Evolutionary conservation across 2,329 filamentous ascomycete species (phyloP), one percentile per base, ranked within the genome.

Genomic region (Colletotrichum sp.): DNA sequence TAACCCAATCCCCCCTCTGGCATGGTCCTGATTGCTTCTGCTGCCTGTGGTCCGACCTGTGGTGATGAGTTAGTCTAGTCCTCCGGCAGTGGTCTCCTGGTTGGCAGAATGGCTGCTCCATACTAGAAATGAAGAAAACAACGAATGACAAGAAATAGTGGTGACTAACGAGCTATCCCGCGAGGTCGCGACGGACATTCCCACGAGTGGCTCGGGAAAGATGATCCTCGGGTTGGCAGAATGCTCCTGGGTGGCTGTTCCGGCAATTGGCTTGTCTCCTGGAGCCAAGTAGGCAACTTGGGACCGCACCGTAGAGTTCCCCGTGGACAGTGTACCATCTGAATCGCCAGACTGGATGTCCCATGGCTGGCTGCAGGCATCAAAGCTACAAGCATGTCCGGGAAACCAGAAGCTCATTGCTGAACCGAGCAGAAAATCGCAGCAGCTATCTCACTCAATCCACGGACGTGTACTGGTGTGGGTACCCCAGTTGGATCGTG

Each of bases 321-420:
- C 68, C 18, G 55, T 28, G 60, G 30, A 10, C 13, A 21, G 38
- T 55, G 4, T n/a, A 38, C 21, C 58, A 36, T 34, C 18, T 55
- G 43, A 76, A 69, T 70, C 73, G 73, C 73, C 73, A 76, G 73
- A 76, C 73, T 56, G 34, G 24, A 28, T 60, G 73, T 76, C 73
- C 73, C 73, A 76, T 76, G 73, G 73, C 73, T 73, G 73, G 70
- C 36, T 73, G 58, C 43, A 60, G 48, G 21, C n/a, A 48, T 60
- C 70, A 36, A 36, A 61, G 64, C 71, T 56, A 65, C 58, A 43
- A 69, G 65, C 58, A 65, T 18, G 26, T 32, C 16, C 15, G 34
- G 21, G 30, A 30, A 30, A 60, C 66, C 30, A 30, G 58, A 26
- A 15, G 26, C n/a, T n/a, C 34, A 32, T 21, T 55, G 70, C 61